These are phyloP conservation scores for Nitzschia sp. DNA, from an alignment of 108 stramenopile species.

Conservation along the genomic window DNA sequence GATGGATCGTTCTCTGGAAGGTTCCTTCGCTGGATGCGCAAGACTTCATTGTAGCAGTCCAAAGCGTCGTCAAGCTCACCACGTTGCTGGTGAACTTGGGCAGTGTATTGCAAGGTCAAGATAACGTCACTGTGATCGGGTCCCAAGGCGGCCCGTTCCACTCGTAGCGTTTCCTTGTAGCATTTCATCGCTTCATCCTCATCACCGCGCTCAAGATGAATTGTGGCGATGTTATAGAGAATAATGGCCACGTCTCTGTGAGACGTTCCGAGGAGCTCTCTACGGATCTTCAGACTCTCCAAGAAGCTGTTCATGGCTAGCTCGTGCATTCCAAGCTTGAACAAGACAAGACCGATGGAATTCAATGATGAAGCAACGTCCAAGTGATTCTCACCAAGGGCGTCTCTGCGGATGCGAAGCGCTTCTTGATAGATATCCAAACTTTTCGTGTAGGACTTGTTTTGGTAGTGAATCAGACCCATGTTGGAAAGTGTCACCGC, in stretches of 20 bases:
- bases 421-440: constrained; percentile 58
- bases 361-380: constrained; percentile 68
- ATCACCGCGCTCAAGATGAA: constrained; percentile 53
- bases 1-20: constrained; percentile 13
- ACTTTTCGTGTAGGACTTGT: constrained; percentile 38
- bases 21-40: constrained; percentile 31
- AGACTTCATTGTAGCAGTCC: constrained; percentile 33
- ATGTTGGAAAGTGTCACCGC: constrained; percentile 66
- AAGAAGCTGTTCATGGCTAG: constrained; percentile 56
- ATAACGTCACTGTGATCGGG: constrained; percentile 48
- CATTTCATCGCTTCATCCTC: constrained; percentile 59
- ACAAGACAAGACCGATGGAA: constrained; percentile 64
- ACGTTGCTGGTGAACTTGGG: constrained; percentile 36
- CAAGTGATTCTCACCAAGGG: constrained; percentile 43
- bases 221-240: constrained; percentile 66
- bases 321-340: constrained; percentile 52
- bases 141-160: constrained; percentile 51
- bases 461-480: constrained; percentile 61
- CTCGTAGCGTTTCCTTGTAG: constrained; percentile 58
- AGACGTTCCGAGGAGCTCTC: constrained; percentile 35
- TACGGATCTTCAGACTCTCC: constrained; percentile 55
- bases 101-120: constrained; percentile 42
- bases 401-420: constrained; percentile 51
- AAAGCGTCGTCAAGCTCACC: constrained; percentile 43
- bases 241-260: constrained; percentile 66